Evolutionary conservation across 305 asterid genomes (phyloP), one percentile per base, ranked within the genome.

Genomic region (Fraxinus sp.): DNA sequence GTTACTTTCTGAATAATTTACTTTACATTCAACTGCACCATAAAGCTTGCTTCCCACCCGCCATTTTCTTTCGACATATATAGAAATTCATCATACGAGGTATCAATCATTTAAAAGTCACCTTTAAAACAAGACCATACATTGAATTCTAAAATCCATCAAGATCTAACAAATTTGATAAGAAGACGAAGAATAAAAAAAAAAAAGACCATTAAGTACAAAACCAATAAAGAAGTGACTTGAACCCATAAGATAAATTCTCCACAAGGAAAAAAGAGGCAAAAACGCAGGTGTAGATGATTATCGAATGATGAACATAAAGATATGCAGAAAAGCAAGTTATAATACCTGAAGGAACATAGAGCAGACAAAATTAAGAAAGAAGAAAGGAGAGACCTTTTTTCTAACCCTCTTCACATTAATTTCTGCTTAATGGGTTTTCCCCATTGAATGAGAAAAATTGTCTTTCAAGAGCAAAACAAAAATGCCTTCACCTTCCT

Each of bases 281-380:
- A 84, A 83, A 76, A 84, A 35, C 72, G 52, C 68, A 28, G 66
- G 71, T 35, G 83, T 89, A 89, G 87, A 90, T 91, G 85, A 91
- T 92, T 89, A 79, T 81, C 70, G 83, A 87, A 86, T 88, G 85
- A 91, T 88, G 85, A 88, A 79, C 62, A 71, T 13, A 39, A 80
- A 81, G 66, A 80, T 81, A 62, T 82, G 62, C 77, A 80, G 80
- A 52, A 18, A 33, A 43, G 46, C 70, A 79, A 86, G 75, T 18
- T 13, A 16, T 57, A 77, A 84, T 84, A 89, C 91, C 92, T 87
- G 86, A 84, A 82, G 72, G 52, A 87, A 83, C 81, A 43, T 59
- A 84, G 77, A 83, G 85, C 84, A 77, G 84, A 73, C 84, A 74
- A 83, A 85, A 85, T 79, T 72, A 82, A 79, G 83, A 79, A 83